Base-by-base conservation (phyloP, 2,329 filamentous ascomycete species). In the Fusarium azukiicola region DNA sequence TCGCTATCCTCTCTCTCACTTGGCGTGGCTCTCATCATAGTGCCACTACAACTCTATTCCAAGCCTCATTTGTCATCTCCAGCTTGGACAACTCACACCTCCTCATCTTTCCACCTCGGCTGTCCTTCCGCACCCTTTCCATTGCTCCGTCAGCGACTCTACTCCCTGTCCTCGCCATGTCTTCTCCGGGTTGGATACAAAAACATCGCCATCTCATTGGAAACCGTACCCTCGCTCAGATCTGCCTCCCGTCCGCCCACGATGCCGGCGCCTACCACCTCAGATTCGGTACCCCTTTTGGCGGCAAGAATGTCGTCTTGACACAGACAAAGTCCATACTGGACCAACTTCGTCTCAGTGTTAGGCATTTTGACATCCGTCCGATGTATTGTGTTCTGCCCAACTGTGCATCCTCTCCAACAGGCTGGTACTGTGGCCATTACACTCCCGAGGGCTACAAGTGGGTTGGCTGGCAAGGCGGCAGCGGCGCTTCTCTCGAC, bases 111-210 rank as follows among this genome's bases (percentile, higher is more conserved):
- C 27, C 27, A 32, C 27, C 27, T 32, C 27, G 27, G 27, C 27
- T 32, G 27, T 32, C 27, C 27, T 32, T 32, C 27, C 27, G 27
- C 27, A 32, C 27, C 27, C 27, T 32, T 32, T 32, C 27, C 27
- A 32, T 32, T 32, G 27, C 27, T 32, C 27, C 27, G 27, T 32
- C 27, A 32, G 27, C 27, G 27, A 58, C 54, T 58, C 21, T 21
- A 58, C 54, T 13, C 32, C 32, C 32, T 40, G 23, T 23, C 13
- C 42, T 13, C 54, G 6, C 32, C 11, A 58, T 58, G 32, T 58
- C 54, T 40, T 58, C 54, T 58, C 19, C 54, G 21, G 54, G 54
- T 58, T 58, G 54, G 54, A 58, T 58, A 36, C 54, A 58, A 40
- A 38, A 38, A 8, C 54, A 58, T 58, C 54, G 32, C 21, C 12